Evolutionary conservation across 371 early-diverging fungal species (phyloP), one percentile per base, ranked within the genome.

Genomic region (Zopfochytrium polystomum): DNA sequence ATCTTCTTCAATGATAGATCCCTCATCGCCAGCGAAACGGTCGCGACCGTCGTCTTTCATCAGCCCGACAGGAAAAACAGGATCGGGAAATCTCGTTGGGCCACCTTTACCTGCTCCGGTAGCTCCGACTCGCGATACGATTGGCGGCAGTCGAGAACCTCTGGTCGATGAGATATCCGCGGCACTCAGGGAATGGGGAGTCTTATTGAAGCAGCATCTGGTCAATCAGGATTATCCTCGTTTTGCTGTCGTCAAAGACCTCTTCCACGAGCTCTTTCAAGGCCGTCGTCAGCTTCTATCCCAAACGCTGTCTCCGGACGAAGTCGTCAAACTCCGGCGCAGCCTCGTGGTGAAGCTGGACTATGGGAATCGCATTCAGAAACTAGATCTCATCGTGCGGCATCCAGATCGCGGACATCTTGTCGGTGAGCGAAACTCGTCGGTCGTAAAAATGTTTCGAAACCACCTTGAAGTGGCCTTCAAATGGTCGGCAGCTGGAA

Each of bases 81-180:
- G 13, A 42, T n/a, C 11, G 42, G 13, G 42, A 42, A 42, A 11
- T n/a, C 11, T n/a, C 42, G n/a, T 11, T 42, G 11, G 26, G n/a
- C 26, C n/a, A n/a, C 34, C 57, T 63, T 53, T n/a, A n/a, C 70
- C 64, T 25, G 34, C 52, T 30, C 52, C 67, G 32, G 35, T 61
- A 4, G 52, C 44, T 20, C 62, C 75, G 9, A 49, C 43, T 64
- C 77, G 57, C 70, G 85, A 50, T 0, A 84, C 88, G 1, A 58
- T 73, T 0, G 77, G 78, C 0, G 89, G 87, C 11, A 60, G 48
- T 30, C 72, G 72, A 6, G 88, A 89, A 58, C 83, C 87, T 2
- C 62, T 89, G 4, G 76, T 86, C 2, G 90, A 88, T 58, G 88
- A 87, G 53, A 82, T 87, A 48, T 76, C 87, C 13, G 80, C 85